Conservation (phyloP, 495 filamentous ascomycete species). For the Penicillium tannophilum region DNA sequence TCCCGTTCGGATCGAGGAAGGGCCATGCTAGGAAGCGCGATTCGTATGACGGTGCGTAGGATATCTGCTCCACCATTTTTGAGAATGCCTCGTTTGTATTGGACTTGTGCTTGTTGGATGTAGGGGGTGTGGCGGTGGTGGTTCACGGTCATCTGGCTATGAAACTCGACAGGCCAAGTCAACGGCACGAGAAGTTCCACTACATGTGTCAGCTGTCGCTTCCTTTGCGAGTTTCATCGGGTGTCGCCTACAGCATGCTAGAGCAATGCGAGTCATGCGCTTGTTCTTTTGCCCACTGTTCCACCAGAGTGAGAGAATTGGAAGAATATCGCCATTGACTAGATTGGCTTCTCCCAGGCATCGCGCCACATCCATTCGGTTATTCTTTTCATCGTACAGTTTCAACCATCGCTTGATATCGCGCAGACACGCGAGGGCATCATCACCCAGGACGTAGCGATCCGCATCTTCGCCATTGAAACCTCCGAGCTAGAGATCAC, state of each 20-base stretch:
- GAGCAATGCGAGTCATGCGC: conserved; percentile 74
- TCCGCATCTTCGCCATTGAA: conserved; percentile 78
- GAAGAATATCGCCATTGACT: conserved; percentile 84
- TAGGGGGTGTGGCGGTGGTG: conserved; percentile 89
- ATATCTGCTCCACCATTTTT: conserved; percentile 76
- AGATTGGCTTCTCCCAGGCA: conserved; percentile 92
- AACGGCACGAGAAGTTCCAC: conserved; percentile 91
- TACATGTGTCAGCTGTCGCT: conserved; percentile 25
- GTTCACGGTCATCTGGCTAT: conserved; percentile 84
- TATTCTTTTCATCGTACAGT: conserved; percentile 90
- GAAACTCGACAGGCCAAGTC: conserved; percentile 90
- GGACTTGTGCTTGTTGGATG: conserved; percentile 80
- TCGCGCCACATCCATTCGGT: conserved; percentile 92
- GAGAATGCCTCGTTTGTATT: conserved; percentile 87
- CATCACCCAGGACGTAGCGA: conserved; percentile 86
- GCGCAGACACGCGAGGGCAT: conserved; percentile 86
- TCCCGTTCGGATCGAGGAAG: conserved; percentile 72
- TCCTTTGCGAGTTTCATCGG: not conserved
- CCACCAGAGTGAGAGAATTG: conserved; percentile 83
- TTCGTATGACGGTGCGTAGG: conserved; percentile 73
- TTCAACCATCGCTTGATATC: conserved; percentile 94
- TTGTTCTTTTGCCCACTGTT: conserved; percentile 63
- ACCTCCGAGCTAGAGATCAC: conserved; percentile 72
- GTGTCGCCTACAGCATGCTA: conserved; percentile 68
- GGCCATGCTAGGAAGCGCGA: conserved; percentile 87